Percentiles rank a stretch among this genome's conserved stretches.
These are phyloP conservation scores for Globisporangium orthogonon DNA, from an alignment of 352 stramenopile genomes.

Conservation along the genomic window DNA sequence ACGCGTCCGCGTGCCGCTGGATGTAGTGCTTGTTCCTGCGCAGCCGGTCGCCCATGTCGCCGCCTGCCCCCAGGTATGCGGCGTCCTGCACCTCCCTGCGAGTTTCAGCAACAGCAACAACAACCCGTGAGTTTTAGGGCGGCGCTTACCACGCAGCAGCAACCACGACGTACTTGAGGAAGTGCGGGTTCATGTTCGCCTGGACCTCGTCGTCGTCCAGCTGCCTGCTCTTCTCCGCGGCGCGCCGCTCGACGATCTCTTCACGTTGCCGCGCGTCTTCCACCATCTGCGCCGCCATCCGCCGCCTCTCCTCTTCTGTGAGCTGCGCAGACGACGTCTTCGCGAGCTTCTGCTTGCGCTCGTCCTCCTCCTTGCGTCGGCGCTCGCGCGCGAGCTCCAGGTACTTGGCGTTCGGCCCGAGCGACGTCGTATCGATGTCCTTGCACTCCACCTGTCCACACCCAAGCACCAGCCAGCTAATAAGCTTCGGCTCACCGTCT, in stretches of 20 bases:
- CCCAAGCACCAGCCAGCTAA: background rate
- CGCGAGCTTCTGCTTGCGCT: slow-evolving; percentile 51
- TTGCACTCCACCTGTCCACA: slow-evolving; percentile 46
- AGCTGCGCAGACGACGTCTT: slow-evolving; percentile 27
- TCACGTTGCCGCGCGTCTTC: slow-evolving; percentile 70
- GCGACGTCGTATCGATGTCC: slow-evolving; percentile 65
- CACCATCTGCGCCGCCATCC: slow-evolving; percentile 61
- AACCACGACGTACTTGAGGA: slow-evolving; percentile 50
- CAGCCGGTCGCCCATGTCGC: slow-evolving; percentile 68
- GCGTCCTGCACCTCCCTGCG: slow-evolving; percentile 62
- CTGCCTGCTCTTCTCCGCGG: slow-evolving; percentile 41
- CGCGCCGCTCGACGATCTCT: slow-evolving; percentile 44
- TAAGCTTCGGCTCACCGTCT: too few species aligned
- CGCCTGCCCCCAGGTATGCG: slow-evolving; percentile 58
- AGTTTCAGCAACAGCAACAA: background rate
- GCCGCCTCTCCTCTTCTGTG: slow-evolving; percentile 58
- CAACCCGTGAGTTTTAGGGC: too few species aligned
- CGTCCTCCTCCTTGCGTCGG: slow-evolving; percentile 61
- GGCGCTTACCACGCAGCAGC: background rate
- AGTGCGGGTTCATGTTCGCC: slow-evolving; percentile 53
- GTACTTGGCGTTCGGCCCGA: slow-evolving; percentile 77
- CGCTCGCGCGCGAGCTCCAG: slow-evolving; percentile 64
- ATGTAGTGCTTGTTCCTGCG: slow-evolving; percentile 84
- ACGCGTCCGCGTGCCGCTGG: slow-evolving; percentile 64
- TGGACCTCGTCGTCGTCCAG: slow-evolving; percentile 52